A percentile compares a stretch with the other conserved stretches of the same genome.
Conservation (phyloP, 202 grass and related monocot genomes). For the Digitaria exilis region DNA sequence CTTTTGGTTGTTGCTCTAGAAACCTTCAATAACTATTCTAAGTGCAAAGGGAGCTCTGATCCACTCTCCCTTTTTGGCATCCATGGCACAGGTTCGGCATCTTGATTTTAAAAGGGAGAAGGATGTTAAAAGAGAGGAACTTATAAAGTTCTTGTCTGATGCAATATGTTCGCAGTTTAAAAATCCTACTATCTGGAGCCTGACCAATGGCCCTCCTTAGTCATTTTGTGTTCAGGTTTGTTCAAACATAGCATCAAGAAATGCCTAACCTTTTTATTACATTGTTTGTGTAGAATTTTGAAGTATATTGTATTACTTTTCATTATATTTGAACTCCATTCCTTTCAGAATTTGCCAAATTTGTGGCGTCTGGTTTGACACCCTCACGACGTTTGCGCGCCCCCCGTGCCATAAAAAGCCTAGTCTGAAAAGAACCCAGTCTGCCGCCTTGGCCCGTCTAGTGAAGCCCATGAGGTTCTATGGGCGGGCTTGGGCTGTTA, state of each 20-base stretch:
- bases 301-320: neutral
- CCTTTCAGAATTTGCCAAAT: neutral
- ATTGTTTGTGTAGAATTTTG: neutral
- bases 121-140: constrained; percentile 68
- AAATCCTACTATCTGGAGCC: constrained; percentile 78
- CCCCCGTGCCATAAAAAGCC: no score
- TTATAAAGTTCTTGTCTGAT: constrained; percentile 82
- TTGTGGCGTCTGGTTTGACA: constrained; percentile 11
- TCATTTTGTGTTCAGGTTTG: constrained; percentile 37
- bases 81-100: constrained; percentile 70
- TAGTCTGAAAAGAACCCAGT: no score
- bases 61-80: constrained; percentile 31
- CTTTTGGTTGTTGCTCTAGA: neutral
- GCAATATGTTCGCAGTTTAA: constrained; percentile 82
- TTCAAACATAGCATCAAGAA: constrained; percentile 11
- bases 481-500: no score
- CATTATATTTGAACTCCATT: neutral
- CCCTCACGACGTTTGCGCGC: no score
- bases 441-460: no score
- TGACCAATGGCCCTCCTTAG: constrained; percentile 31
- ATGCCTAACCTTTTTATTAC: neutral
- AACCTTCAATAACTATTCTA: neutral
- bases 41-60: neutral
- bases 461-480: no score
- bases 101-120: constrained; percentile 91